phyloP scores from a whole-genome alignment of 805 yeast species.

The Candida sakaeoensis region DNA sequence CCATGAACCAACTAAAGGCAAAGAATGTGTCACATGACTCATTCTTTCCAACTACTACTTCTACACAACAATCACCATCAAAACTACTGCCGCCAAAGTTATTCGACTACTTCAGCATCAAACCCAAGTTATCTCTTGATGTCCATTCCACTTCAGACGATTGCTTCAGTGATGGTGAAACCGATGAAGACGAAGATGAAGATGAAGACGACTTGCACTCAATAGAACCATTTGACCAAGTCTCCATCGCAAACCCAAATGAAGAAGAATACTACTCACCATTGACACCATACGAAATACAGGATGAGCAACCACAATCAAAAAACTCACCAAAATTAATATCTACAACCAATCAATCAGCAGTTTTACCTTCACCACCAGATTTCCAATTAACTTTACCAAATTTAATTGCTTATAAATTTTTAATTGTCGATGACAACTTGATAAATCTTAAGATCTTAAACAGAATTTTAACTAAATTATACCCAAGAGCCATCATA shows the following conservation, averaged over 20 bases:
- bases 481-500: slow-evolving; percentile 31
- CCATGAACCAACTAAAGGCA: background rate
- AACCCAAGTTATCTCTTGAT: slow-evolving; percentile 9
- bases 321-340: background rate
- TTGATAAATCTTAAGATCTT: slow-evolving; percentile 37
- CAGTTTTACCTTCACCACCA: background rate
- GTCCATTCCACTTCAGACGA: slow-evolving; percentile 2
- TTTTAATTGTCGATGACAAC: slow-evolving; percentile 40
- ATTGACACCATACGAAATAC: slow-evolving; percentile 2
- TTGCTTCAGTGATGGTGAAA: slow-evolving; percentile 3
- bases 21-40: slow-evolving; percentile 6
- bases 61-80: background rate
- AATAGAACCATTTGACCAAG: slow-evolving; percentile 6
- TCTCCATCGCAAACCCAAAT: slow-evolving; percentile 1
- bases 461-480: slow-evolving; percentile 24
- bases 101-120: slow-evolving; percentile 9
- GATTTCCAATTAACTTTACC: slow-evolving; percentile 11
- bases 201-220: background rate
- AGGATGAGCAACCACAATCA: background rate
- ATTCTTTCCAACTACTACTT: slow-evolving; percentile 2
- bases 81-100: slow-evolving; percentile 1
- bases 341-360: background rate
- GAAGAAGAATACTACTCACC: slow-evolving; percentile 4
- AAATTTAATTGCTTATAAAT: slow-evolving; percentile 15
- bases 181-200: background rate